phyloP scores from a whole-genome alignment of 2,329 filamentous ascomycete species.

The Penicillium sp. region DNA sequence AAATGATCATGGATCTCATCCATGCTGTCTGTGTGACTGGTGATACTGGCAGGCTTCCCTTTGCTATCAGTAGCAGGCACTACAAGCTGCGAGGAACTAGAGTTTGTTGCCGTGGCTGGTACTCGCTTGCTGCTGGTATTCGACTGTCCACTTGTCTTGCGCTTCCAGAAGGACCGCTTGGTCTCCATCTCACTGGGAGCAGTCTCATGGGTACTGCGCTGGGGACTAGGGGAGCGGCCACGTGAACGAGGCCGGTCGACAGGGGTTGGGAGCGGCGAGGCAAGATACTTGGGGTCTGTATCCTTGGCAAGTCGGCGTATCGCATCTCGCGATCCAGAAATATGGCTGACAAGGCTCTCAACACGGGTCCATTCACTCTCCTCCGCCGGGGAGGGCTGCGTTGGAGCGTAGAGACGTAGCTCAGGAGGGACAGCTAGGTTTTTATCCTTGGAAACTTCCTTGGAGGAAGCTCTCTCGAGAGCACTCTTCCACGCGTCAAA shows the following conservation, averaged over 20 bases:
- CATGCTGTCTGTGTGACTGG: slow-evolving; percentile 51
- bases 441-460: slow-evolving; percentile 37
- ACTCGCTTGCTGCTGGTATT: slow-evolving; percentile 40
- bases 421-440: slow-evolving; percentile 25
- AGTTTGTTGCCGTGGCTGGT: slow-evolving; percentile 42
- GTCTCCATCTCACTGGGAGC: slow-evolving; percentile 46
- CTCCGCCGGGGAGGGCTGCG: slow-evolving; percentile 51
- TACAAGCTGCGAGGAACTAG: slow-evolving; percentile 53
- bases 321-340: slow-evolving; percentile 85
- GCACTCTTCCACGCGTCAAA: slow-evolving; percentile 86
- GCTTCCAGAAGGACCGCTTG: slow-evolving; percentile 84
- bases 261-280: slow-evolving; percentile 21
- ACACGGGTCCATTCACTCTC: slow-evolving; percentile 84
- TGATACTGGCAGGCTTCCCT: slow-evolving; percentile 35
- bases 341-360: slow-evolving; percentile 77
- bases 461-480: slow-evolving; percentile 78
- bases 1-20: slow-evolving; percentile 76
- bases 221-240: slow-evolving; percentile 36
- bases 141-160: slow-evolving; percentile 65
- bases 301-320: slow-evolving; percentile 83
- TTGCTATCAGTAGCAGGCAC: slow-evolving; percentile 44
- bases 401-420: slow-evolving; percentile 33
- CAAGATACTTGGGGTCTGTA: slow-evolving; percentile 63
- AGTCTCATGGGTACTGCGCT: slow-evolving; percentile 31
- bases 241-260: slow-evolving; percentile 24